Conservation (phyloP, 768 basidiomycete species). For the Phanerodontia chrysosporium region DNA sequence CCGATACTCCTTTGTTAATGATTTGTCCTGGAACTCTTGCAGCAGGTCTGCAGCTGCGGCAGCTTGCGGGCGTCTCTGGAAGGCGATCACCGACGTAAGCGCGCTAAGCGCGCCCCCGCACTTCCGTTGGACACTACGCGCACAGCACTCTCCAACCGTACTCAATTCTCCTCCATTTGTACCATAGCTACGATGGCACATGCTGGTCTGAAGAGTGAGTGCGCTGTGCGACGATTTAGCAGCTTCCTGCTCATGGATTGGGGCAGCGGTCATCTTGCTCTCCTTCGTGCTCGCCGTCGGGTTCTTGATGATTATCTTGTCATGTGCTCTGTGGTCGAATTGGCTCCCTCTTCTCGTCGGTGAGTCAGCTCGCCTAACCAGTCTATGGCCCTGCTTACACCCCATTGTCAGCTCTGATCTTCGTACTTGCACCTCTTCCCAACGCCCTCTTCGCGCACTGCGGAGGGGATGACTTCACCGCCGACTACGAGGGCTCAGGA, state of each 20-base stretch:
- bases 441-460: slow-evolving; percentile 95
- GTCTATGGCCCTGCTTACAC: background rate
- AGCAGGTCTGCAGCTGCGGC: background rate
- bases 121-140: background rate
- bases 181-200: slow-evolving; percentile 20
- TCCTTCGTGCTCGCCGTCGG: slow-evolving; percentile 97
- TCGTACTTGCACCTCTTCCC: slow-evolving; percentile 92
- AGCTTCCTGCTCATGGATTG: slow-evolving; percentile 11
- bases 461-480: slow-evolving; percentile 82
- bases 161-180: background rate
- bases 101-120: background rate
- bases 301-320: slow-evolving; percentile 96
- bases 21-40: too few species aligned
- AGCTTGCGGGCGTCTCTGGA: background rate
- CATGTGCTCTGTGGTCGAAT: slow-evolving; percentile 92
- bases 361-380: slow-evolving; percentile 36
- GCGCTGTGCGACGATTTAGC: background rate
- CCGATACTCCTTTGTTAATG: background rate
- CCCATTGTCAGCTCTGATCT: slow-evolving; percentile 68
- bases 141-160: background rate
- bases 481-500: slow-evolving; percentile 66
- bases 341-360: slow-evolving; percentile 97
- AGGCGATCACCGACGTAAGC: background rate
- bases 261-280: slow-evolving; percentile 86
- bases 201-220: slow-evolving; percentile 28